Conservation (phyloP, 1,284 basidiomycete genomes). For the Cystobasidiaceae sp. region DNA sequence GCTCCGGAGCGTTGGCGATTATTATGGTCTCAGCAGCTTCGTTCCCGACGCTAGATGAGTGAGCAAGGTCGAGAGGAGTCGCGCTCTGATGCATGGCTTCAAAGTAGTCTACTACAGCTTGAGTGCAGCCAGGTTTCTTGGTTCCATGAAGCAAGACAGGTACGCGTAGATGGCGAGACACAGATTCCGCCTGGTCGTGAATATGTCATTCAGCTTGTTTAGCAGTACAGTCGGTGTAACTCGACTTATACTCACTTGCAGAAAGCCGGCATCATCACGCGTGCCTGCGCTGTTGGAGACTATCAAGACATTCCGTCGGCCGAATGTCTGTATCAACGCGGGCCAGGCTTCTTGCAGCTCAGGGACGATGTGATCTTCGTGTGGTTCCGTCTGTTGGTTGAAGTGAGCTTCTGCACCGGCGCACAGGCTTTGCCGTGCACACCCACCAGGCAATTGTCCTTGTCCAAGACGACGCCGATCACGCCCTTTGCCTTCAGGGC, state of each 20-base stretch:
- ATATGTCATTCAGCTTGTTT: not conserved
- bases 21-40: conserved; percentile 48
- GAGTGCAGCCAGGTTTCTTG: conserved; percentile 74
- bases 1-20: conserved; percentile 31
- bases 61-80: conserved; percentile 3
- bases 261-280: conserved; percentile 65
- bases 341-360: conserved; percentile 66
- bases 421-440: not conserved
- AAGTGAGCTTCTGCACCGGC: not conserved
- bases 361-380: conserved; percentile 39
- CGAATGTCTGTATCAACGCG: conserved; percentile 67
- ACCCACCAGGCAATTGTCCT: conserved; percentile 88
- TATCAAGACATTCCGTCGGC: conserved; percentile 71
- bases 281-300: conserved; percentile 93
- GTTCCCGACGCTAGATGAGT: not conserved
- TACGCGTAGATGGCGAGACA: conserved; percentile 66
- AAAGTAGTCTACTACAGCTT: conserved; percentile 61
- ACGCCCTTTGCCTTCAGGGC: conserved; percentile 71
- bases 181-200: conserved; percentile 67
- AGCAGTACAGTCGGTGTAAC: not conserved
- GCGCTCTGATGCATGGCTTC: too few relatives aligned
- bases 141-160: conserved; percentile 74
- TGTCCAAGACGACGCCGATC: conserved; percentile 85
- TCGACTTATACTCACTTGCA: conserved; percentile 58
- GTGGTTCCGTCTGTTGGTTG: conserved; percentile 42